Evolutionary conservation across 352 stramenopile genomes (phyloP).

Genomic region (Pelagophyceae sp.): DNA sequence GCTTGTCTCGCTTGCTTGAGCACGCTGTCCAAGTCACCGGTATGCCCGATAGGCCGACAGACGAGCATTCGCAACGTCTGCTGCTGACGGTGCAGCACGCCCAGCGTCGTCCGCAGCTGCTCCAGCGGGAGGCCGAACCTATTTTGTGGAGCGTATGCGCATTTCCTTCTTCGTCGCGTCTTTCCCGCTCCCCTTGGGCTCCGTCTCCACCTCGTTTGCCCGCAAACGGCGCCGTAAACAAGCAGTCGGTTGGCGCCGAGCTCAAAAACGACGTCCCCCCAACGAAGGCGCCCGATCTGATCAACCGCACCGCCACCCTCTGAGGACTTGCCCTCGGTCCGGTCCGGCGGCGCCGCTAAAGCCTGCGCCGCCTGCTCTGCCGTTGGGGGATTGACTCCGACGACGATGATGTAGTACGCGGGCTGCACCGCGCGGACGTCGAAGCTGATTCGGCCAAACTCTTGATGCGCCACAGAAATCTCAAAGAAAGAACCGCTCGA

Average conservation of each 20-base stretch:
- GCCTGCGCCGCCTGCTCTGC: constrained; percentile 22
- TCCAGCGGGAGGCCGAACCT: background rate
- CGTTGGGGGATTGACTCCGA: constrained; percentile 31
- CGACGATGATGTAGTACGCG: background rate
- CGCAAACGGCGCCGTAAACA: too few species aligned
- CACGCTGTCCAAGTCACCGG: background rate
- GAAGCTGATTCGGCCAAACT: background rate
- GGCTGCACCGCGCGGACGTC: background rate
- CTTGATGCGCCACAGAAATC: background rate
- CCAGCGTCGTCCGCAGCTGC: background rate
- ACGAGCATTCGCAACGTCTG: background rate
- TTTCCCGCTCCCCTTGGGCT: too few species aligned
- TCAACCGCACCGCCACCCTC: constrained; percentile 28
- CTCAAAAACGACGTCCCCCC: background rate
- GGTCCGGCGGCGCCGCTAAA: too few species aligned
- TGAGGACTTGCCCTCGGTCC: too few species aligned
- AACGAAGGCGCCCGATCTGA: constrained; percentile 2
- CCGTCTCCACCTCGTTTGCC: too few species aligned
- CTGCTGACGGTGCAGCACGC: background rate
- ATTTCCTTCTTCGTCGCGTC: too few species aligned
- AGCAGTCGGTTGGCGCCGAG: background rate
- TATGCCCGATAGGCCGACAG: background rate
- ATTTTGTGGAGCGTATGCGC: too few species aligned
- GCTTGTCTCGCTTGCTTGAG: background rate
- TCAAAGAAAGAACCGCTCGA: constrained; percentile 23